Evolutionary conservation across 2,329 filamentous ascomycete species (phyloP), one percentile per base, ranked within the genome.

Genomic region (Fusarium illudens): DNA sequence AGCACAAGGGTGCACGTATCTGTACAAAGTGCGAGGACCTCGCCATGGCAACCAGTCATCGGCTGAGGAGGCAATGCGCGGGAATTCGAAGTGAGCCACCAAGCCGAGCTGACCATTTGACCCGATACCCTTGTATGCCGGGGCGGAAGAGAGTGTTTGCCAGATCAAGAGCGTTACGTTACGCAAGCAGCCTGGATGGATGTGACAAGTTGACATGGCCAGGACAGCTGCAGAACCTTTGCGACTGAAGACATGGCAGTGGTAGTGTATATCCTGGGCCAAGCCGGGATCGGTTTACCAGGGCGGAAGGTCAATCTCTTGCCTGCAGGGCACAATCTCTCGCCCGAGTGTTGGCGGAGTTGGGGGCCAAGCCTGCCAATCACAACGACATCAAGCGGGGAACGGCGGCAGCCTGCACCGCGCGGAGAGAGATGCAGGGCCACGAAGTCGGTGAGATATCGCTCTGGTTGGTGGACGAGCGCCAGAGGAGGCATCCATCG

Each of bases 351-450:
- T 50, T 65, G 63, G 65, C 54, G 17, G 52, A 61, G 63, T 62
- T 64, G 72, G 70, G 62, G 61, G 64, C 71, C 63, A 61, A 59
- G 42, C 46, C 54, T 62, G 37, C 72, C 72, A 74, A 73, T 74
- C 72, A 74, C 25, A 37, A 37, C 46, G 39, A 32, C 30, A 36
- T 48, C 46, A 37, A 37, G 62, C 59, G 63, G 70, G 63, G 65
- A 60, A 60, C 60, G 52, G 64, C 71, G 63, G 63, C 70, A 72
- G 68, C 54, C 53, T 54, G 58, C 60, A 62, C 61, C 62, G 54
- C 67, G 71, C 66, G 44, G 60, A 54, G 59, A 42, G 58, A 56
- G 61, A 62, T 58, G 57, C 56, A 59, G 53, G 61, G 44, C 63
- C 52, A 60, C 55, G n/a, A 57, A 62, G 65, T 58, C 60, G 66